Conservation (phyloP, 805 yeast species). For the Kluyveromyces dobzhanskii region DNA sequence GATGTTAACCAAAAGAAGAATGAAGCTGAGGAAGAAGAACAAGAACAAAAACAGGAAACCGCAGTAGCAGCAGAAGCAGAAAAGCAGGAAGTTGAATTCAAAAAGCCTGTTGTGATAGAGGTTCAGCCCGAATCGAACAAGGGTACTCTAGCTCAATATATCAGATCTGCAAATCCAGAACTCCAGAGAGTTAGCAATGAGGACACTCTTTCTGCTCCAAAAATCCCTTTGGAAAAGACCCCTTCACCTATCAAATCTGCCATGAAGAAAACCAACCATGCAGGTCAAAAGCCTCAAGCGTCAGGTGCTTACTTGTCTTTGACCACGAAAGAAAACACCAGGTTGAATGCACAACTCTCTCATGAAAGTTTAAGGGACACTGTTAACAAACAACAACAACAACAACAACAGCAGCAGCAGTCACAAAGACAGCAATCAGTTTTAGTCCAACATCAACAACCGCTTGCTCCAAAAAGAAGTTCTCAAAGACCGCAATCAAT, state of each 20-base stretch:
- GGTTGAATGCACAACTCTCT: constrained; percentile 56
- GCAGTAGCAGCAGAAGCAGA: no score
- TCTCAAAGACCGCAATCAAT: constrained; percentile 19
- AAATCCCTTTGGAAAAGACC: constrained; percentile 6
- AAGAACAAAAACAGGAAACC: no score
- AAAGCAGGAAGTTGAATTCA: neutral
- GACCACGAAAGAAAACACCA: constrained; percentile 73
- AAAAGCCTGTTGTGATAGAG: no score
- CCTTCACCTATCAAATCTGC: constrained; percentile 40
- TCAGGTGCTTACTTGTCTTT: constrained; percentile 55
- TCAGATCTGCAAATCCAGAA: constrained; percentile 34
- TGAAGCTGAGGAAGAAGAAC: no score
- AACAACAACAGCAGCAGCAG: constrained; percentile 4
- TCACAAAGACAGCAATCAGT: no score
- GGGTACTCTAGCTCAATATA: constrained; percentile 39
- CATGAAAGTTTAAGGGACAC: constrained; percentile 17
- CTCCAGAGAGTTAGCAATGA: constrained; percentile 4
- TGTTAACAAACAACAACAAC: constrained; percentile 4
- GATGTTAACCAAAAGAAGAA: no score
- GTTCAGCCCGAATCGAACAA: neutral
- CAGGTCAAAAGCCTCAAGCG: constrained; percentile 10
- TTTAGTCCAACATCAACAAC: constrained; percentile 5
- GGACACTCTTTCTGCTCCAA: neutral
- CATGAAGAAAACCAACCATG: constrained; percentile 26
- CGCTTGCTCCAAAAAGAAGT: constrained; percentile 8